Evolutionary conservation across 306 rosid species (phyloP).

Genomic region (Lagenaria siceraria): DNA sequence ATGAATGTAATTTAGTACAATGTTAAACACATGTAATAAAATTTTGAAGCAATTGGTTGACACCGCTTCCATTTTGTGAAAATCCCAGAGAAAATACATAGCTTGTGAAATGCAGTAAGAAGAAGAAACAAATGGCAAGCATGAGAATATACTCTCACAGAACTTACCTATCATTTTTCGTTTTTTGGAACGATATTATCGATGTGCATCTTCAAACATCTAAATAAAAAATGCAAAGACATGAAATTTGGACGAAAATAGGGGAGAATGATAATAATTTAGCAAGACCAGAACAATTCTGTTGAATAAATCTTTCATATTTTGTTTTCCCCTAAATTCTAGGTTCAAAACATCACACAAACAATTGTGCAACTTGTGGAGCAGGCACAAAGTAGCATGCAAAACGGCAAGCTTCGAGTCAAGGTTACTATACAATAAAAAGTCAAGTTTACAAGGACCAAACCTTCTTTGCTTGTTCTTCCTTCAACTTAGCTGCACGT

Average conservation of each 20-base stretch:
- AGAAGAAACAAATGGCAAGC: neutral
- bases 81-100: neutral
- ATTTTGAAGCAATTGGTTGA: neutral
- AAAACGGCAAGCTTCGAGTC: neutral
- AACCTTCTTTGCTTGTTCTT: constrained; percentile 67
- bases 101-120: neutral
- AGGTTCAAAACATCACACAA: neutral
- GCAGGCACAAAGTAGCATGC: neutral
- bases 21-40: neutral
- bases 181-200: neutral
- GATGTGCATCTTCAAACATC: neutral
- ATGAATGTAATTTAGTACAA: neutral
- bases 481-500: constrained; percentile 66
- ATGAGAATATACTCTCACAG: neutral
- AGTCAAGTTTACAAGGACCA: constrained; percentile 7
- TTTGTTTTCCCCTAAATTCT: neutral
- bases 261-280: neutral
- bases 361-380: neutral
- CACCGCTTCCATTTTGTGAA: neutral
- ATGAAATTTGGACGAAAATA: neutral
- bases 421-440: constrained; percentile 1
- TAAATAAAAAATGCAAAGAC: neutral
- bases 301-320: neutral
- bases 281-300: neutral
- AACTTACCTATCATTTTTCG: neutral